Base-by-base conservation (phyloP, 768 basidiomycete genomes). In the Phlebiopsis gigantea region DNA sequence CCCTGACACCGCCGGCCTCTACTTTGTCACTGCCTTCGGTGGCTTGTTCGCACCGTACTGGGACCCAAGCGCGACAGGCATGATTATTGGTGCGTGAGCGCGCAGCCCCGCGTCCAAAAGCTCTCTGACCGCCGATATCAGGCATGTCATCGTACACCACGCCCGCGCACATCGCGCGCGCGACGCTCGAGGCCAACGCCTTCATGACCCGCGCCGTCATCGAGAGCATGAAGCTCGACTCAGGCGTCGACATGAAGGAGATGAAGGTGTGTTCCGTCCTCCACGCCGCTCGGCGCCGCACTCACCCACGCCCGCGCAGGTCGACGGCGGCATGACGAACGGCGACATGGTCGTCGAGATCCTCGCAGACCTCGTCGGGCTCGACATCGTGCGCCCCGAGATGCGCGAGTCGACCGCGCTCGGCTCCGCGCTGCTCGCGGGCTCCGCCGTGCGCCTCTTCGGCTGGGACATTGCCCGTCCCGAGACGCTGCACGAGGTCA, bases 391-490 rank as follows among this genome's bases (percentile, higher is more conserved):
- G 57, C 79, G 97, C 54, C 97, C 96, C 10, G 87, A 92, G 67
- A 99, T 99, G 97, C 77, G 96, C 69, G 97, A 99, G 92, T 91
- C 92, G 2, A 99, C 97, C 15, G 97, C 97, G 1, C 78, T 99
- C 48, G 97, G 97, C 19, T 92, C 94, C 8, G 97, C 97, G 22
- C 75, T 99, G 54, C 84, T 97, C 28, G 97, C 97, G 15, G 97
- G 90, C 25, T 82, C 89, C 34, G 93, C 97, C 1, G 79, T 98
- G 49, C 74, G 79, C 5, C 76, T 98, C 22, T 95, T 90, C 65
- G 96, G 93, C 47, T 98, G 97, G 97, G 86, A 98, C 70, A 73
- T 98, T 53, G 75, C 72, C 46, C 81, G 83, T 31, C 94, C 95
- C 0, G 85, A 90, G 69, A 91, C 94, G 19, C 78, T 99, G 12